These are phyloP conservation scores for Colletotrichum sp. DNA, from an alignment of 2,329 filamentous ascomycete species.

Conservation along the genomic window DNA sequence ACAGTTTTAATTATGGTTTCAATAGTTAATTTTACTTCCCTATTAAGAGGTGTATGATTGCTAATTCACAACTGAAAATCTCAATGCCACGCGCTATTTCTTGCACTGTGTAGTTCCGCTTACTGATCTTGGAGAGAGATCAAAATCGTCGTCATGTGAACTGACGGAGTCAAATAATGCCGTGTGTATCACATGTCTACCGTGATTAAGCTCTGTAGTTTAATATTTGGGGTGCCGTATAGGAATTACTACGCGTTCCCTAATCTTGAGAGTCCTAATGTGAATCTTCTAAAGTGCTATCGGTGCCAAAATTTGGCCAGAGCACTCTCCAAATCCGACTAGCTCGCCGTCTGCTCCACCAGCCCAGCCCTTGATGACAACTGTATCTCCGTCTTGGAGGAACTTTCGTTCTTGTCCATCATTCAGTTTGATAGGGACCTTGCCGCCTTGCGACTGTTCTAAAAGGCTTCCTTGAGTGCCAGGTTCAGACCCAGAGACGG, in stretches of 20 bases:
- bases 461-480: slow-evolving; percentile 74
- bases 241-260: neutral
- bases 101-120: too few relatives aligned
- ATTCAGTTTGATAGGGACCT: slow-evolving; percentile 63
- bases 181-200: neutral
- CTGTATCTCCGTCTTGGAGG: slow-evolving; percentile 74
- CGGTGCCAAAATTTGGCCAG: slow-evolving; percentile 55
- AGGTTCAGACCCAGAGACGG: slow-evolving; percentile 68
- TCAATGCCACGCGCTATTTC: too few relatives aligned
- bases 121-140: too few relatives aligned
- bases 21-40: too few relatives aligned
- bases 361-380: slow-evolving; percentile 70
- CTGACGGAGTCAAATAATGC: too few relatives aligned
- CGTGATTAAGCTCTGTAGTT: neutral
- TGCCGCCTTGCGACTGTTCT: slow-evolving; percentile 75
- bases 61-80: too few relatives aligned
- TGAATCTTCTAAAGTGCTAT: neutral
- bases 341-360: slow-evolving; percentile 66
- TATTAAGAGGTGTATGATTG: too few relatives aligned
- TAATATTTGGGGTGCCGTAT: neutral
- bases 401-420: slow-evolving; percentile 73
- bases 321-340: slow-evolving; percentile 81
- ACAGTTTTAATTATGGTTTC: too few relatives aligned
- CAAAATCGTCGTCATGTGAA: too few relatives aligned
- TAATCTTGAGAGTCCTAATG: neutral